A percentile compares a stretch with the other conserved stretches of the same genome.
Conservation (phyloP, 164 flowering plant species). For the Santalum album region DNA sequence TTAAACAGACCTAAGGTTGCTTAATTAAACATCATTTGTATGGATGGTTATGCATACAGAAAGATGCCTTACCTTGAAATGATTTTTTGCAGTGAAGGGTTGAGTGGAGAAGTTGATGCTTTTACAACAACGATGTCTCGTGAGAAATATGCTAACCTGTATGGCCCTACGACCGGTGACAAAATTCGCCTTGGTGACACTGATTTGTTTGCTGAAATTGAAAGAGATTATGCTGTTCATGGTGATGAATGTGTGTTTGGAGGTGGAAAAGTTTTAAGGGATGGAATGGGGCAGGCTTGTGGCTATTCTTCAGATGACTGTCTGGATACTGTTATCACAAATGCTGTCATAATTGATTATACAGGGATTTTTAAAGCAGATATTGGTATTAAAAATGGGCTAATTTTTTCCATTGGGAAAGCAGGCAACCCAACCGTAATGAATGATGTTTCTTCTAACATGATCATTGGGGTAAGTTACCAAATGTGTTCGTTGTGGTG, state of each 20-base stretch:
- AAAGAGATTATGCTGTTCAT: slow-evolving; percentile 69
- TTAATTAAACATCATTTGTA: neutral
- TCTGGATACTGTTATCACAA: slow-evolving; percentile 85
- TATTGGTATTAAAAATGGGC: slow-evolving; percentile 79
- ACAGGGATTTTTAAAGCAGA: slow-evolving; percentile 90
- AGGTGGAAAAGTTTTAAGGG: slow-evolving; percentile 95
- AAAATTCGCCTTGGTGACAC: slow-evolving; percentile 95
- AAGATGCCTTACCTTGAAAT: slow-evolving; percentile 4
- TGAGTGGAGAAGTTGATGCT: slow-evolving; percentile 34
- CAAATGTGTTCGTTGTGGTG: neutral
- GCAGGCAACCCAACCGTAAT: slow-evolving; percentile 91
- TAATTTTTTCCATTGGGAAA: slow-evolving; percentile 61
- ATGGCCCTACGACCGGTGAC: slow-evolving; percentile 93
- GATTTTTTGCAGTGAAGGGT: slow-evolving; percentile 60
- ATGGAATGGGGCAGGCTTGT: slow-evolving; percentile 92
- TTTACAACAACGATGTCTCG: slow-evolving; percentile 44
- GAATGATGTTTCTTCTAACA: slow-evolving; percentile 50
- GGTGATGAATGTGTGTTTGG: slow-evolving; percentile 99
- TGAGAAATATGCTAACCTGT: slow-evolving; percentile 77
- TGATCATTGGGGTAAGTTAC: slow-evolving; percentile 76
- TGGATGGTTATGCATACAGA: neutral
- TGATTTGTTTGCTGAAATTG: slow-evolving; percentile 74
- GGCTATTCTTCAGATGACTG: slow-evolving; percentile 41
- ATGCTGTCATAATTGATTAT: slow-evolving; percentile 83
- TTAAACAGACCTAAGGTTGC: neutral